These are phyloP conservation scores for Exophiala alcalophila DNA, from an alignment of 2,329 filamentous ascomycete genomes.

Conservation along the genomic window DNA sequence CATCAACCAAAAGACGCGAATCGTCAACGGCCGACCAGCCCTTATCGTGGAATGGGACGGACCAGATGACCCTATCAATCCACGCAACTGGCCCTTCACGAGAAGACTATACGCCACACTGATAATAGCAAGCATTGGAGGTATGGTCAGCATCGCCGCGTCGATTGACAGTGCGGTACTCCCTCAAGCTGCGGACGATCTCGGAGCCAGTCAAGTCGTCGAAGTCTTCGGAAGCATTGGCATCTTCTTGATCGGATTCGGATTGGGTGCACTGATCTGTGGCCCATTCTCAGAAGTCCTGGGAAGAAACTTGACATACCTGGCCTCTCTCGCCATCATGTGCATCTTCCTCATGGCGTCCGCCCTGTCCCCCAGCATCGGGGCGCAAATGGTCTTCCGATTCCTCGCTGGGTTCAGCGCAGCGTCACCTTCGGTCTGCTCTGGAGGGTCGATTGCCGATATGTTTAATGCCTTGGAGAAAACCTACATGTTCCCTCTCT, in stretches of 20 bases:
- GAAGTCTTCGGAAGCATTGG: constrained; percentile 45
- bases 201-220: constrained; percentile 45
- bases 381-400: constrained; percentile 48
- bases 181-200: constrained; percentile 38
- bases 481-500: constrained; percentile 51
- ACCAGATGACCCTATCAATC: constrained; percentile 39
- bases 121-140: constrained; percentile 48
- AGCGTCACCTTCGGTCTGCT: constrained; percentile 47
- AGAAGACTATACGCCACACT: constrained; percentile 41
- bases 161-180: constrained; percentile 50
- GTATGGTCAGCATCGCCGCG: constrained; percentile 50
- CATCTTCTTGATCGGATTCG: constrained; percentile 43
- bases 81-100: constrained; percentile 39
- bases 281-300: constrained; percentile 49
- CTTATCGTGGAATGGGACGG: constrained; percentile 45
- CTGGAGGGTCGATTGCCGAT: constrained; percentile 48
- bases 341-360: constrained; percentile 50
- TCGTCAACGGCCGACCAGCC: constrained; percentile 27
- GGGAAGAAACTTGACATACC: constrained; percentile 51
- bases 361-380: constrained; percentile 48
- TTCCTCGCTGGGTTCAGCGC: constrained; percentile 52
- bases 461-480: constrained; percentile 49
- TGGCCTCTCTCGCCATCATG: constrained; percentile 48
- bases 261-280: constrained; percentile 51
- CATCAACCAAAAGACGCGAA: constrained; percentile 12